Evolutionary conservation across 2,329 filamentous ascomycete genomes (phyloP), one percentile per base, ranked within the genome.

Genomic region (Colletotrichum sp.): DNA sequence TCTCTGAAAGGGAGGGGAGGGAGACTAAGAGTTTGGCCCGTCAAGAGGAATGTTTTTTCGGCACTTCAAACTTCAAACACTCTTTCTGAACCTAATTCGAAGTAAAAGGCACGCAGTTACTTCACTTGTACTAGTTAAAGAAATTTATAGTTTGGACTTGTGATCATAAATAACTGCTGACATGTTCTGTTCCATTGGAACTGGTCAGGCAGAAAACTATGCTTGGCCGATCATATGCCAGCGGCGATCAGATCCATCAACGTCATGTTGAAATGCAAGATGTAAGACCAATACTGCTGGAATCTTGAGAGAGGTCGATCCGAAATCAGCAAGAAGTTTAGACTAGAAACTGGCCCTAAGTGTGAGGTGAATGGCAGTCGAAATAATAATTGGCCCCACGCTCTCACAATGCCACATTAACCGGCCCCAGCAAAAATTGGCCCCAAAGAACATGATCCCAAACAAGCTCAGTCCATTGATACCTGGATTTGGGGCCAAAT

Each of bases 91-190:
- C 18, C 9, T n/a, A 49, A 12, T 12, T n/a, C 5, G 6, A n/a
- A n/a, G 0, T 0, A 1, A 49, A 49, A 44, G 39, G 39, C 9
- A 21, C 0, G 9, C 18, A 49, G 2, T 0, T 49, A 1, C 44
- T 12, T 1, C 44, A 49, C 6, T 12, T 21, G 1, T 12, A 6
- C 18, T 4, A 21, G 4, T 49, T 0, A 49, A 7, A 6, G 18
- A 21, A 13, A n/a, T 49, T 6, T 0, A 3, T 49, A n/a, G 2
- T 21, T 49, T 7, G 6, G 44, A 21, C 18, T 10, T 49, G 0
- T n/a, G 18, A 49, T 49, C 39, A n/a, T 49, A n/a, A 21, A 7
- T n/a, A 9, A 1, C 18, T 49, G 39, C 39, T 49, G 18, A 44
- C 39, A 44, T 12, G 9, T n/a, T 49, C 3, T n/a, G 18, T n/a